Base-by-base conservation (phyloP, 306 rosid species). In the Castanea sativa region DNA sequence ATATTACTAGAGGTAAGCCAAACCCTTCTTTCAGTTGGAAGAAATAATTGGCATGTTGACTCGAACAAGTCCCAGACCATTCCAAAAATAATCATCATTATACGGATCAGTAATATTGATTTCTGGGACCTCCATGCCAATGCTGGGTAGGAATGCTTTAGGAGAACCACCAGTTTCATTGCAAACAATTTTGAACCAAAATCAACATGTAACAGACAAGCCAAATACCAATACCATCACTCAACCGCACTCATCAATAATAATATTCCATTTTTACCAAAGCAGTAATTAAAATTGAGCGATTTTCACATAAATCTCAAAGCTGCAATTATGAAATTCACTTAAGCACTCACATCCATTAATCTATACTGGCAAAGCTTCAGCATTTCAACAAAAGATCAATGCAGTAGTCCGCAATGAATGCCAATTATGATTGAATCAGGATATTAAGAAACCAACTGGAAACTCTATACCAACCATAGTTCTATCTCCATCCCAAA, bases 181-280 rank as follows among this genome's bases (percentile, higher is more conserved):
- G 6, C 6, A 32, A 32, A 32, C 6, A 32, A 32, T 32, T 32
- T 32, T 32, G 35, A 32, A 32, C 35, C 35, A 32, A 23, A 23
- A 23, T 23, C 23, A 23, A 23, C 23, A 23, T 90, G 91, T 75
- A 95, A 76, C 68, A 92, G 87, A 19, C 93, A 87, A 6, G 97
- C 99, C 32, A 38, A 38, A 95, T 78, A 69, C 98, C 98, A 79
- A 95, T 89, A 79, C 99, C 99, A 69, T 95, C 98, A 81, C 99
- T 92, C 73, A 93, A 88, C 98, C 89, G 87, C 87, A 87, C 71
- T 35, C 80, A 77, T 15, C 29, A 72, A 14, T 76, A 73, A 79
- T 18, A 72, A 76, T 4, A 53, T 57, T 73, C 59, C 75, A 82
- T 51, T 49, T 27, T 83, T 27, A 83, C 78, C 77, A 75, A 78